Evolutionary conservation across 805 yeast species (phyloP), one percentile per base, ranked within the genome.

Genomic region (Candida tibetensis): DNA sequence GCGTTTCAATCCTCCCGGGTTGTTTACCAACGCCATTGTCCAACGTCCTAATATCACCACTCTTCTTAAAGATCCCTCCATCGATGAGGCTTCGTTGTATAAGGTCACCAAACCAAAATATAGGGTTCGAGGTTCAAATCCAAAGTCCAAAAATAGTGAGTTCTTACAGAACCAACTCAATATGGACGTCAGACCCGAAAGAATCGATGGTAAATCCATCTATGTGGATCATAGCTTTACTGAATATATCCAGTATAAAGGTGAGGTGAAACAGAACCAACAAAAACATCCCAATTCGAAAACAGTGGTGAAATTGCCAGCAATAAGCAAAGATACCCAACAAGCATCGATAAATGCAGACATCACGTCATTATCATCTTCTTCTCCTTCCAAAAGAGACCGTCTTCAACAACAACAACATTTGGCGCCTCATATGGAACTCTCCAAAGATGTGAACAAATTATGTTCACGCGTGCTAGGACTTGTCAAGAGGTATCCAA

Each of bases 1-100:
- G 3, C 62, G 75, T 38, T 81, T 81, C 55, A 57, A 69, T 15
- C 67, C 72, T 0, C 77, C 85, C 0, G 86, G 87, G 0, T 72
- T 79, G 3, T 82, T 82, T 55, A 77, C 83, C 28, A 82, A 82
- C 49, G 82, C 88, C 2, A 61, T 81, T 13, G 66, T 78, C 7
- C 60, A 69, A 17, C 59, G 65, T 34, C 78, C 79, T 9, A 66
- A 69, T 19, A 79, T 81, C 40, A 77, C 81, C 2, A 60, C 69
- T 15, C 59, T 82, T n/a, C 59, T 82, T 15, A 67, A 82, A 47
- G 88, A 82, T 54, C 78, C 83, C 3, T 74, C 76, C 25, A 56
- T 51, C 0, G 68, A 70, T 27, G 85, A 80, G 47, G 74, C 64
- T 25, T 62, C 76, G 2, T 55, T 81, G 25, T 81, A 77, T 50